Base-by-base conservation (phyloP, 2,329 filamentous ascomycete species). In the Penicillium sp. region DNA sequence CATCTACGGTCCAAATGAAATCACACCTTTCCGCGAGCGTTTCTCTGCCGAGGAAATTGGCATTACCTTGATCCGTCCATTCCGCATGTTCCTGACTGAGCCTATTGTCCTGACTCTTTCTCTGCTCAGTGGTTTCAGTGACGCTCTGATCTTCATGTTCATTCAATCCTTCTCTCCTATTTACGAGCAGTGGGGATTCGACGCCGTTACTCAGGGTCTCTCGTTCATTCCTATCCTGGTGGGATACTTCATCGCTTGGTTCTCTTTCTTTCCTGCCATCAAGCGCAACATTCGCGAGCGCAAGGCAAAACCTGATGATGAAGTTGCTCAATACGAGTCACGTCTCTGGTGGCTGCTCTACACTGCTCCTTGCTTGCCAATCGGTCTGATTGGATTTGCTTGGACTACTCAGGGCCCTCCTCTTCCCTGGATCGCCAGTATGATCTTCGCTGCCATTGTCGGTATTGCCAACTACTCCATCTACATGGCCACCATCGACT, bases 1-100 rank as follows among this genome's bases (percentile, higher is more conserved):
- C 61, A 69, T 91, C 61, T 90, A 83, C 64, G 89, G 90, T 0
- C 88, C 88, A 1, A 85, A 88, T 58, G 89, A 92, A 71, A 79
- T 90, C 11, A 76, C 83, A 11, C 78, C 83, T 2, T 84, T 83
- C 73, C 71, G 72, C 14, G 76, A 84, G 58, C 80, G 84, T 35
- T 84, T 88, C 68, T 81, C 81, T 2, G 74, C 74, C 60, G 77
- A 75, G 57, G 84, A 88, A 62, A 74, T 88, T 20, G 59, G 83
- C 35, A 68, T 74, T 7, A 80, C 85, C 56, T 84, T 83, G 81
- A 68, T 77, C 38, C 80, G 83, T 2, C 84, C 85, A 0, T 87
- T 86, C 69, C 76, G 77, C 61, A 85, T 87, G 80, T 84, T 87
- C 65, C 61, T 84, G 26, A 84, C 79, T 1, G 85, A 88, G 66